These are phyloP conservation scores for Lagenidium giganteum DNA, from an alignment of 352 stramenopile species.

Conservation along the genomic window DNA sequence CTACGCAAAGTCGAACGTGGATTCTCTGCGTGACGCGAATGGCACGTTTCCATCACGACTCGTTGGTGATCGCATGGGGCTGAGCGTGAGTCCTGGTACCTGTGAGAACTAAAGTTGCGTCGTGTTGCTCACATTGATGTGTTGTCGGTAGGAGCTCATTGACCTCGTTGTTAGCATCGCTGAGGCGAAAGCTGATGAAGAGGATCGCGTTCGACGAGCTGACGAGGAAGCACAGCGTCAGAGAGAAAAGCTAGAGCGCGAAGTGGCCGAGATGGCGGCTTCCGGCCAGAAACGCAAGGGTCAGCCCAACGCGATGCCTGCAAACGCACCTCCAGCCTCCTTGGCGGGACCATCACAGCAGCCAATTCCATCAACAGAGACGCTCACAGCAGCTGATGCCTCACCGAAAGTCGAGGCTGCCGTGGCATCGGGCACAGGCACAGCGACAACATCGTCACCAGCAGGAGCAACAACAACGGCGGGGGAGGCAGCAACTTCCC, in stretches of 20 bases:
- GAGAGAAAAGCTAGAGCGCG: constrained; percentile 5
- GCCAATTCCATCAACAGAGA: no score
- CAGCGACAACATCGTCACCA: no score
- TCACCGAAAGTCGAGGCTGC: no score
- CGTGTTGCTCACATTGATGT: background rate
- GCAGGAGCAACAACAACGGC: no score
- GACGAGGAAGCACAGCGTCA: constrained; percentile 6
- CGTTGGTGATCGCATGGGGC: constrained; percentile 47
- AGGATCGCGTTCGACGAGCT: constrained; percentile 20
- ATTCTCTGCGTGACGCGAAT: constrained; percentile 9
- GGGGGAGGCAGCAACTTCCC: no score
- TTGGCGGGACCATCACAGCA: no score
- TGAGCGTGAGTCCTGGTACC: no score
- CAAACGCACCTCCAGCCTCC: no score
- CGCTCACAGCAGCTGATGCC: no score
- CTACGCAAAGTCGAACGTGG: constrained; percentile 36
- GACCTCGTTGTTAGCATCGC: constrained; percentile 34
- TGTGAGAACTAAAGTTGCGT: constrained; percentile 43
- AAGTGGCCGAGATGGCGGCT: constrained; percentile 1
- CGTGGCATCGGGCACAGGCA: no score
- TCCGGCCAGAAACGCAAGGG: no score
- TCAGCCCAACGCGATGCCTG: no score
- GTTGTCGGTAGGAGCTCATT: constrained; percentile 39
- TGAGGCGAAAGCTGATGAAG: constrained; percentile 33
- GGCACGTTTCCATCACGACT: constrained; percentile 18